These are phyloP conservation scores for Betula pendula DNA, from an alignment of 306 rosid species.

Conservation along the genomic window DNA sequence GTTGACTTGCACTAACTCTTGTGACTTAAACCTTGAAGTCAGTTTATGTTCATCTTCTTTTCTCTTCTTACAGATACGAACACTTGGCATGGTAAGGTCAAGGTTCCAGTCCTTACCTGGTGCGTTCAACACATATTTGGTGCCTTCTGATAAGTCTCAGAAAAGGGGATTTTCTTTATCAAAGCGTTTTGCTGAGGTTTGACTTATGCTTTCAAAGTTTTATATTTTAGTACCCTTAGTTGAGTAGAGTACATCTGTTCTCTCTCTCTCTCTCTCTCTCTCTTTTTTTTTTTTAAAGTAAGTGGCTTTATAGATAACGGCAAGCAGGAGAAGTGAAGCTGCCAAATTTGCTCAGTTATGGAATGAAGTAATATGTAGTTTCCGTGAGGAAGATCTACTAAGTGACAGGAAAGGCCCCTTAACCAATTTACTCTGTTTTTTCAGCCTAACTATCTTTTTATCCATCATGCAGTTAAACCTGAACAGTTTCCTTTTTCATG, in stretches of 20 bases:
- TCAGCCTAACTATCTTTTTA: conserved; percentile 24
- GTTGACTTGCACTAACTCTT: not conserved
- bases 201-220: conserved; percentile 18
- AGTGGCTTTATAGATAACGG: conserved; percentile 53
- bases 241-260: conserved; percentile 21
- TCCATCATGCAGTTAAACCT: conserved; percentile 25
- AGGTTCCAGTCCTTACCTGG: conserved; percentile 95
- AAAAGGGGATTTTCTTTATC: conserved; percentile 74
- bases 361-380: conserved; percentile 96
- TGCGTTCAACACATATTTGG: conserved; percentile 88
- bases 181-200: conserved; percentile 88
- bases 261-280: conserved; percentile 3
- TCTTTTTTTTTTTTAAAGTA: conserved; percentile 15
- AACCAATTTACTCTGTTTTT: conserved; percentile 29
- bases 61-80: conserved; percentile 69
- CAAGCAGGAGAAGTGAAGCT: conserved; percentile 95
- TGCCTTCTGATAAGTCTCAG: conserved; percentile 80
- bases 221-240: not conserved
- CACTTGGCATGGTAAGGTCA: conserved; percentile 90
- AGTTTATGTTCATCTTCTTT: conserved; percentile 24
- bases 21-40: conserved; percentile 5
- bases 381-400: conserved; percentile 93
- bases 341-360: conserved; percentile 96
- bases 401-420: conserved; percentile 73
- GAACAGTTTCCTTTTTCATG: conserved; percentile 38